phyloP scores from a whole-genome alignment of 73 alveolate species.

The Tetrahymena elliotti region DNA sequence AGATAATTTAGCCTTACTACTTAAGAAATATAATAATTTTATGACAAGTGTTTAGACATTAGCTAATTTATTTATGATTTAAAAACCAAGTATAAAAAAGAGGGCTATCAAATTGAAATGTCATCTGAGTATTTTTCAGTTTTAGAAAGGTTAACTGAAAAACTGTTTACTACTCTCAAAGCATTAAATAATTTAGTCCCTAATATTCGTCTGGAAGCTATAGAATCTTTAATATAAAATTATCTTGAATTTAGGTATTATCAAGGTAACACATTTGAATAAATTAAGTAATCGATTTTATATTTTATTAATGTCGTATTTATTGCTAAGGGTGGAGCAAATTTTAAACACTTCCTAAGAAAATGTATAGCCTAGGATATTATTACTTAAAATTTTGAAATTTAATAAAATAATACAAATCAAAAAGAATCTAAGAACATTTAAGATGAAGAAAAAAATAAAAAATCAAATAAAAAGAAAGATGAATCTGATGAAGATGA shows the following conservation, averaged over 20 bases:
- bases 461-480: not conserved
- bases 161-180: not conserved
- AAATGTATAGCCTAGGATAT: not conserved
- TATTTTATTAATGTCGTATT: not conserved
- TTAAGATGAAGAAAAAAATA: not conserved
- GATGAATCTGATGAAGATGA: not conserved
- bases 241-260: not conserved
- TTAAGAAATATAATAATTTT: not conserved
- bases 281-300: not conserved
- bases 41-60: not conserved
- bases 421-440: not conserved
- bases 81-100: not conserved
- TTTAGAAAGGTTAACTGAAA: not conserved
- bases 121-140: not conserved
- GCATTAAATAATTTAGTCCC: not conserved
- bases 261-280: not conserved
- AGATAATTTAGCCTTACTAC: not conserved
- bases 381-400: not conserved
- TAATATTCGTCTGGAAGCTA: not conserved
- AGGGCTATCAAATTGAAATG: not conserved
- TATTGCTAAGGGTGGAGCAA: not conserved
- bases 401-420: not conserved
- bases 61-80: not conserved
- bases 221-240: not conserved
- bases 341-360: not conserved